Evolutionary conservation across 2,329 filamentous ascomycete genomes (phyloP).

Genomic region (Apiospora koreana): DNA sequence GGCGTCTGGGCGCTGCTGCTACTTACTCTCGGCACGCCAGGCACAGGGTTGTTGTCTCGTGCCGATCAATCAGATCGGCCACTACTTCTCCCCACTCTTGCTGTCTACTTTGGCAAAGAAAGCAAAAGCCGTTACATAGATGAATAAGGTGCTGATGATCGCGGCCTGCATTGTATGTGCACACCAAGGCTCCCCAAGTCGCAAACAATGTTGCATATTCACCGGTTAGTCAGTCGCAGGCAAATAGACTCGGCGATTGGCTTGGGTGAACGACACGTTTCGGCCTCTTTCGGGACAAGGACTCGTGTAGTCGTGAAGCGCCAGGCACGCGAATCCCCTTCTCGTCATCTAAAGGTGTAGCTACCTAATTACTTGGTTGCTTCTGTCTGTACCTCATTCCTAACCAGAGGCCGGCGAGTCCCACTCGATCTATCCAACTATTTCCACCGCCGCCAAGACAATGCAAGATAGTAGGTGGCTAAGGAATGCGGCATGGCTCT

Average conservation of each 20-base stretch:
- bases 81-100: background rate
- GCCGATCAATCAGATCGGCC: background rate
- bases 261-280: background rate
- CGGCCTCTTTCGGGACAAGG: background rate
- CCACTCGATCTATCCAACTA: background rate
- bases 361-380: background rate
- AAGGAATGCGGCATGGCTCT: background rate
- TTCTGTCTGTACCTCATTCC: background rate
- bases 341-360: background rate
- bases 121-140: background rate
- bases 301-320: background rate
- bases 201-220: constrained; percentile 2
- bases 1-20: background rate
- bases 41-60: background rate
- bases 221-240: background rate
- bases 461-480: background rate
- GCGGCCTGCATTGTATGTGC: background rate
- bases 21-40: background rate
- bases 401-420: background rate
- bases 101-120: background rate
- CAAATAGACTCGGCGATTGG: background rate
- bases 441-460: background rate
- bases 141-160: constrained; percentile 3
- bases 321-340: background rate
- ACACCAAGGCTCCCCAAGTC: background rate